Base-by-base conservation (phyloP, 495 filamentous ascomycete species). In the Talaromyces adpressus region DNA sequence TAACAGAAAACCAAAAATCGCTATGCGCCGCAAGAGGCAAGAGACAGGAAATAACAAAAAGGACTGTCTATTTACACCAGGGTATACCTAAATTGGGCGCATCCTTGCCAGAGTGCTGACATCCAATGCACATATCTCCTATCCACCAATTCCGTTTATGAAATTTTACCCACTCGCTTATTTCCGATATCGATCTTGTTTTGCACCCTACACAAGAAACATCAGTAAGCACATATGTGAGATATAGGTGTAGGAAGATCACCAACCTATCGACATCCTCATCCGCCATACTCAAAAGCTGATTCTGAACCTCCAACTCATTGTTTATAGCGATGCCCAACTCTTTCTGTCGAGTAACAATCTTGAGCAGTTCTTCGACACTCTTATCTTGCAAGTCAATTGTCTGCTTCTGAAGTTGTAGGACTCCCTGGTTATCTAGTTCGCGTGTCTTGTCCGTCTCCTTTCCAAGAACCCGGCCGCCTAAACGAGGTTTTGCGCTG, bases 371-470 rank as follows among this genome's bases (percentile, higher is more conserved):
- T 67, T 87, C 83, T 64, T 89, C 83, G 34, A 98, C 86, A 65
- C 88, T 87, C 71, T 86, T 72, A 67, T 99, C 94, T 74, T 99
- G 94, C 66, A 93, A 87, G 45, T 83, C 62, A 86, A 98, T 95
- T 71, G 89, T 84, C 72, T 93, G 85, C 64, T 82, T 77, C 73
- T 97, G 92, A 70, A 98, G 72, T 80, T 92, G 87, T 70, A 97
- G 64, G 47, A 99, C 89, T 0, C 93, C 94, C 32, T 85, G 76
- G 69, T 99, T 99, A 70, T 97, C 94, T 62, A 94, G 75, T 76
- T 96, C 92, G 45, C 93, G 77, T 53, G 94, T 98, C 63, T 83
- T 80, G 63, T 92, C 90, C 49, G 91, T 98, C 74, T 99, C 94
- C 53, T 88, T 87, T 0, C 95, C 95, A 6, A 98, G 79, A 4